phyloP scores from a whole-genome alignment of 768 basidiomycete species.

The Suillus weaverae region DNA sequence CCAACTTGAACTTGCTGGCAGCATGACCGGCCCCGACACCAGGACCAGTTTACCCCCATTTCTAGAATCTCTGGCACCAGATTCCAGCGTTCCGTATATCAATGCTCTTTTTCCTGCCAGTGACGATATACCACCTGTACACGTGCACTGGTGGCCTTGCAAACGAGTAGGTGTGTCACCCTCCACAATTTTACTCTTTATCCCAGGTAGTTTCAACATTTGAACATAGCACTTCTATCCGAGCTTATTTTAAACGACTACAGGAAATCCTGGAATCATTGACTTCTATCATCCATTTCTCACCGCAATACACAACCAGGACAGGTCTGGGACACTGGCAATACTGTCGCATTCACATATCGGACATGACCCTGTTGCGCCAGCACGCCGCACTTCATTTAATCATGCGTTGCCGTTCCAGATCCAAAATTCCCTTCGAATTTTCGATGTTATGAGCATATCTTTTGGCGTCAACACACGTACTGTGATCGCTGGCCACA shows the following conservation, averaged over 20 bases:
- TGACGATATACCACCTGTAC: constrained; percentile 37
- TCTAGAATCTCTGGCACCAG: neutral
- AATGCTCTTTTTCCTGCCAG: constrained; percentile 12
- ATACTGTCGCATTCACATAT: constrained; percentile 65
- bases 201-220: constrained; percentile 40
- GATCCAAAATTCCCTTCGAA: constrained; percentile 54
- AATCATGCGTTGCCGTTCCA: constrained; percentile 46
- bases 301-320: constrained; percentile 43
- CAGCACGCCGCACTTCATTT: constrained; percentile 19
- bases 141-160: constrained; percentile 56
- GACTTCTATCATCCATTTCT: constrained; percentile 72
- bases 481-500: constrained; percentile 61
- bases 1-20: neutral
- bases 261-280: constrained; percentile 59
- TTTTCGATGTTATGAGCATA: constrained; percentile 44
- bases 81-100: constrained; percentile 4
- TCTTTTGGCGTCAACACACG: constrained; percentile 35
- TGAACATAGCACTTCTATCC: neutral
- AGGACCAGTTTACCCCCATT: constrained; percentile 1
- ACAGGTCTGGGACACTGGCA: constrained; percentile 38
- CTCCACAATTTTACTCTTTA: constrained; percentile 45
- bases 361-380: constrained; percentile 49
- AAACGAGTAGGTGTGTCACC: constrained; percentile 7
- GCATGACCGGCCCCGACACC: neutral
- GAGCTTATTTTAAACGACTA: constrained; percentile 6